Conservation (phyloP, 2,329 filamentous ascomycete species). For the Pestalotiopsis fici region DNA sequence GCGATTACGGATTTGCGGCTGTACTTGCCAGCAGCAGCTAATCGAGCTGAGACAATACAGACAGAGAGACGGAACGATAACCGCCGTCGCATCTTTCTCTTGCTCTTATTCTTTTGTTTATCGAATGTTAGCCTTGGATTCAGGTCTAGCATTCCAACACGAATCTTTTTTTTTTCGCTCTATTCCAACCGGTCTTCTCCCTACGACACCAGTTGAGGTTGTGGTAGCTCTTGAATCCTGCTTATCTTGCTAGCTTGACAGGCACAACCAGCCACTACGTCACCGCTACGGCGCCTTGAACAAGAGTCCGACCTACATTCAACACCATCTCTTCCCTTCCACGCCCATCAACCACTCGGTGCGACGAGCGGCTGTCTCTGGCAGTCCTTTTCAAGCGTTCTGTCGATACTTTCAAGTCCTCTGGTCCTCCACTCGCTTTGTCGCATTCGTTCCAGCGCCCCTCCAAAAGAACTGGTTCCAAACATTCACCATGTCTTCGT, state of each 20-base stretch:
- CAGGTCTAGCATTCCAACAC: neutral
- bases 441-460: neutral
- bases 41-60: neutral
- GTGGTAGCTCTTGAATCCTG: neutral
- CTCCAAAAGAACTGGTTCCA: no score
- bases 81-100: neutral
- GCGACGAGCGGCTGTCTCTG: neutral
- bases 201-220: neutral
- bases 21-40: neutral
- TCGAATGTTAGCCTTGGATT: neutral
- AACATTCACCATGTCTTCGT: constrained; percentile 20
- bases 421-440: neutral
- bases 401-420: neutral
- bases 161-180: neutral
- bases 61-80: neutral
- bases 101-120: neutral
- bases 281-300: neutral
- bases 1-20: neutral
- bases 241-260: neutral
- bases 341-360: neutral
- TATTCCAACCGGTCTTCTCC: neutral
- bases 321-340: neutral
- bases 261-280: neutral
- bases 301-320: neutral
- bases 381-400: neutral